A percentile compares a stretch with the other conserved stretches of the same genome.
Conservation (phyloP, 2,329 filamentous ascomycete species). For the Didymosphaeria variabile region DNA sequence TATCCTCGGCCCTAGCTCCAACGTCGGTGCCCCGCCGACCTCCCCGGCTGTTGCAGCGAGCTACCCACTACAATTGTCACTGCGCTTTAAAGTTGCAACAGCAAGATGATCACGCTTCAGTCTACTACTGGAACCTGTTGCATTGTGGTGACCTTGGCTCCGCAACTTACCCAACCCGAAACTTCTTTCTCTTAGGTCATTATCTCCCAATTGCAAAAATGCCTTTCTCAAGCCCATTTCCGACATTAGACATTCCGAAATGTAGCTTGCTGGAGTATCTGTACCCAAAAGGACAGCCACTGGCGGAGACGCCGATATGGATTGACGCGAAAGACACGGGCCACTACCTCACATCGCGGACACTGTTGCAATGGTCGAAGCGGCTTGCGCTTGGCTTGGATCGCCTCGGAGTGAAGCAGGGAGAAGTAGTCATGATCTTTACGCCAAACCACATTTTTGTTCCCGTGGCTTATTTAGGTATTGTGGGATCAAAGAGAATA, state of each 20-base stretch:
- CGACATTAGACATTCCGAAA: slow-evolving; percentile 55
- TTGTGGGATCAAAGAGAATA: slow-evolving; percentile 60
- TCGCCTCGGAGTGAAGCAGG: slow-evolving; percentile 54
- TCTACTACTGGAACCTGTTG: slow-evolving; percentile 16
- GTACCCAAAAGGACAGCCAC: slow-evolving; percentile 37
- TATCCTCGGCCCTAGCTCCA: slow-evolving; percentile 35
- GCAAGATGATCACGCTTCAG: slow-evolving; percentile 17
- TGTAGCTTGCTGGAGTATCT: slow-evolving; percentile 52
- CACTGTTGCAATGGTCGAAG: slow-evolving; percentile 60
- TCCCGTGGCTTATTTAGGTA: slow-evolving; percentile 61
- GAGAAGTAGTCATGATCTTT: slow-evolving; percentile 62
- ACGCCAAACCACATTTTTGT: slow-evolving; percentile 64
- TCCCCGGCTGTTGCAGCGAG: slow-evolving; percentile 26
- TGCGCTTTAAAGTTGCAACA: slow-evolving; percentile 22
- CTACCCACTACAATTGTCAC: slow-evolving; percentile 20
- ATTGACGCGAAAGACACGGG: slow-evolving; percentile 57
- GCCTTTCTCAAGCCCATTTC: slow-evolving; percentile 56
- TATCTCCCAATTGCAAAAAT: slow-evolving; percentile 32
- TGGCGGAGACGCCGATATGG: slow-evolving; percentile 59
- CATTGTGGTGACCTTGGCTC: neutral
- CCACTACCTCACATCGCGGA: slow-evolving; percentile 55
- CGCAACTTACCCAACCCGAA: slow-evolving; percentile 13
- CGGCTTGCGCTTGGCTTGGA: slow-evolving; percentile 59
- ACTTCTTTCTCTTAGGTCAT: neutral
- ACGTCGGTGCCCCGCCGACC: slow-evolving; percentile 31